phyloP scores from a whole-genome alignment of 768 basidiomycete species.

The Auricularia cornea region DNA sequence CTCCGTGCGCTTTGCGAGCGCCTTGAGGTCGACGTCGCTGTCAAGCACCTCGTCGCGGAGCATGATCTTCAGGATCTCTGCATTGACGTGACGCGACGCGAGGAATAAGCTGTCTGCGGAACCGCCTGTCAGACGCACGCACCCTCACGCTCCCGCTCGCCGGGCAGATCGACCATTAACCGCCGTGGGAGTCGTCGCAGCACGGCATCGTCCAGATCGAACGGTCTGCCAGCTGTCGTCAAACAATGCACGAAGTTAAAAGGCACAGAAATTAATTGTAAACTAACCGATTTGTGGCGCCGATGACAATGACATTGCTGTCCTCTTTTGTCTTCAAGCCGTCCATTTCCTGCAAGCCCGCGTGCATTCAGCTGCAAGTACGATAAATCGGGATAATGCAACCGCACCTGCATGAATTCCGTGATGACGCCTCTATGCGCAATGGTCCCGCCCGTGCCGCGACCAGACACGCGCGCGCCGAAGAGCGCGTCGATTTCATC shows the following conservation, averaged over 20 bases:
- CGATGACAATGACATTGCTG: constrained; percentile 81
- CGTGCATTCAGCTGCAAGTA: constrained; percentile 13
- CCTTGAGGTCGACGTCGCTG: constrained; percentile 50
- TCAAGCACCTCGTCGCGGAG: constrained; percentile 72
- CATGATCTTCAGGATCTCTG: constrained; percentile 83
- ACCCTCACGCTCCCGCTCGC: constrained; percentile 80
- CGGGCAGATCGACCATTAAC: constrained; percentile 82
- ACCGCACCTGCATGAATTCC: constrained; percentile 67
- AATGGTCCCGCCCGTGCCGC: constrained; percentile 69
- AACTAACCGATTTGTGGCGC: constrained; percentile 76
- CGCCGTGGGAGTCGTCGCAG: constrained; percentile 81
- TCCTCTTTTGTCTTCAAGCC: constrained; percentile 75
- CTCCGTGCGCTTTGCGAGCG: constrained; percentile 64
- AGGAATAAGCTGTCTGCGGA: neutral
- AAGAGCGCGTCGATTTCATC: constrained; percentile 94
- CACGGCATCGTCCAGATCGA: constrained; percentile 87
- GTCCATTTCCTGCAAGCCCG: constrained; percentile 74
- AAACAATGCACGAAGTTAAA: neutral
- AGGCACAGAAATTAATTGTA: too few species aligned
- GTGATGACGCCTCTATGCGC: constrained; percentile 85
- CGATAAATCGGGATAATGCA: constrained; percentile 19
- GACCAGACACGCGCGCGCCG: constrained; percentile 69
- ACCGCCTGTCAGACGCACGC: constrained; percentile 12
- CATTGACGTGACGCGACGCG: neutral
- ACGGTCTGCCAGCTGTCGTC: constrained; percentile 38